A percentile compares a stretch with the other conserved stretches of the same genome.
phyloP scores from a whole-genome alignment of 495 filamentous ascomycete genomes.

The Astrothelium macrocarpum region DNA sequence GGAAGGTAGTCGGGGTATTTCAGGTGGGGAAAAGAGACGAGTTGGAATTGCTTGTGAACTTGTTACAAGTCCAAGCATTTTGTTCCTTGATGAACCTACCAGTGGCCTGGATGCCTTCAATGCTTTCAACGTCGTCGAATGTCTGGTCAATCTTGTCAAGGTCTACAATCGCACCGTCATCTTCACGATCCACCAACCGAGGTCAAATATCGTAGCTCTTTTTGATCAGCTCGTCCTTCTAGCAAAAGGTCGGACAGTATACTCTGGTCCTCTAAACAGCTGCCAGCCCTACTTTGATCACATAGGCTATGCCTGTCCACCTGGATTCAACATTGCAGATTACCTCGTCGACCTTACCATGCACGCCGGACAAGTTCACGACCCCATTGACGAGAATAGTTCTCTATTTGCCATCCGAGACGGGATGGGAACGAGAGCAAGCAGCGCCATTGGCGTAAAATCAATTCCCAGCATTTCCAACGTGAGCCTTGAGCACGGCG shows the following conservation, averaged over 20 bases:
- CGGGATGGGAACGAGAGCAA: slow-evolving; percentile 61
- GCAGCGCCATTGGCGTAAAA: slow-evolving; percentile 82
- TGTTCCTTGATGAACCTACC: slow-evolving; percentile 95
- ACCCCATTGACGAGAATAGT: slow-evolving; percentile 49
- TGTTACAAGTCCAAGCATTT: slow-evolving; percentile 92
- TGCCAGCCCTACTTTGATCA: slow-evolving; percentile 91
- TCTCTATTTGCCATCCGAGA: slow-evolving; percentile 32
- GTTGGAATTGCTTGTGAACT: slow-evolving; percentile 97
- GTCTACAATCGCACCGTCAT: slow-evolving; percentile 93
- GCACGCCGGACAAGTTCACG: slow-evolving; percentile 61
- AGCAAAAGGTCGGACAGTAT: slow-evolving; percentile 81
- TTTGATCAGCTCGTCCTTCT: slow-evolving; percentile 90
- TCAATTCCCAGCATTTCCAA: slow-evolving; percentile 75
- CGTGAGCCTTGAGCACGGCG: slow-evolving; percentile 46
- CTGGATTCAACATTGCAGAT: slow-evolving; percentile 97
- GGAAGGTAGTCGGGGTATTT: slow-evolving; percentile 91
- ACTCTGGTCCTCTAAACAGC: slow-evolving; percentile 78
- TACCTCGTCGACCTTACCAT: slow-evolving; percentile 96
- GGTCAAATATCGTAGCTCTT: slow-evolving; percentile 98
- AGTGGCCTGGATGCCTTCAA: slow-evolving; percentile 94
- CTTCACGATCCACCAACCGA: slow-evolving; percentile 97
- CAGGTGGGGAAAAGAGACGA: slow-evolving; percentile 89
- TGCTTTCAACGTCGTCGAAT: slow-evolving; percentile 95
- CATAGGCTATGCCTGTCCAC: slow-evolving; percentile 82
- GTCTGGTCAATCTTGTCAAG: slow-evolving; percentile 87